Conservation (phyloP, 2,329 filamentous ascomycete species). For the Thermochaetoides dissita region DNA sequence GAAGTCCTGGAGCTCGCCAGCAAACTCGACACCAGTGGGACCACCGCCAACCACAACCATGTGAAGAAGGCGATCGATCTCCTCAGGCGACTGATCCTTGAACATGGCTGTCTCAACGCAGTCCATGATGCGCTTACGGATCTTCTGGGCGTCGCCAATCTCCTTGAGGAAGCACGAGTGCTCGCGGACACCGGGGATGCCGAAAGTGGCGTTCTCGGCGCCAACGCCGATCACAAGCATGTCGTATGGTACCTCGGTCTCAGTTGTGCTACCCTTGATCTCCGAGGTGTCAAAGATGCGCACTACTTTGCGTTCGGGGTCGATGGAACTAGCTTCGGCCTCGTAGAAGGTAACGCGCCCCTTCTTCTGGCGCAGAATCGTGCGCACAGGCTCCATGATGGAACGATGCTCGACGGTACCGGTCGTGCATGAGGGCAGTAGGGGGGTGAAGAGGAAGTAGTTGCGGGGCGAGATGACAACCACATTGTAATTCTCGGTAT, state of each 20-base stretch:
- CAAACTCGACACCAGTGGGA: constrained; percentile 94
- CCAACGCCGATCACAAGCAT: constrained; percentile 97
- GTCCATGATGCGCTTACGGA: constrained; percentile 99
- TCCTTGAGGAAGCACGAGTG: constrained; percentile 98
- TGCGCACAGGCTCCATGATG: constrained; percentile 98
- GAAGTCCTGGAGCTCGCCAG: constrained; percentile 95
- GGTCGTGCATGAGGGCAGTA: constrained; percentile 93
- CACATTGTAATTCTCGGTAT: constrained; percentile 98
- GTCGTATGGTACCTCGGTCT: constrained; percentile 90
- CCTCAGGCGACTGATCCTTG: constrained; percentile 82
- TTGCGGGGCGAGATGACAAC: constrained; percentile 95
- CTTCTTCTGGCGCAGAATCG: constrained; percentile 91
- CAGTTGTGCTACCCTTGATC: constrained; percentile 66
- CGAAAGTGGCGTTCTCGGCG: constrained; percentile 96
- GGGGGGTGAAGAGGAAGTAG: constrained; percentile 98
- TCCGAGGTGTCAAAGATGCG: constrained; percentile 87
- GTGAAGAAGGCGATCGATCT: constrained; percentile 87
- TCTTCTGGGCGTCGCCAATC: constrained; percentile 87
- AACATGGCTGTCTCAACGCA: constrained; percentile 97
- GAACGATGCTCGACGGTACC: constrained; percentile 96
- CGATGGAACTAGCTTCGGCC: constrained; percentile 90
- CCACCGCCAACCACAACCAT: constrained; percentile 95
- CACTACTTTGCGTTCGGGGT: constrained; percentile 78
- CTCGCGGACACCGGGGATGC: constrained; percentile 88
- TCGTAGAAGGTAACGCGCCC: constrained; percentile 93